These are phyloP conservation scores for Phytophthora brassicae DNA, from an alignment of 352 stramenopile species.

Conservation along the genomic window DNA sequence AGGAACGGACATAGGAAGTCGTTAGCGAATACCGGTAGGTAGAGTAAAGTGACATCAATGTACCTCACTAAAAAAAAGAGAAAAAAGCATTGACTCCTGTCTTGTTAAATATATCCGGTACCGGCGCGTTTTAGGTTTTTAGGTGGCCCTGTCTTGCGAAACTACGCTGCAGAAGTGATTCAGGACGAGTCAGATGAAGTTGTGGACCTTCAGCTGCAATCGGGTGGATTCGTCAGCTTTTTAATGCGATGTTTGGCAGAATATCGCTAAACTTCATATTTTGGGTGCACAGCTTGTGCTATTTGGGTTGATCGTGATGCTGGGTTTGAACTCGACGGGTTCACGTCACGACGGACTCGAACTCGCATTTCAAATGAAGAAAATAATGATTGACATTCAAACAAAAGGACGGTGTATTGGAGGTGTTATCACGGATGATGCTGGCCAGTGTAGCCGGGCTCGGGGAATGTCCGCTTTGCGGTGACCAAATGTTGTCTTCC, in stretches of 20 bases:
- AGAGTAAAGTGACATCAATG: too few relatives aligned
- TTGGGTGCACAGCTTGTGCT: neutral
- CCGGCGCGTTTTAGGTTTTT: too few relatives aligned
- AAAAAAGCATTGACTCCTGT: too few relatives aligned
- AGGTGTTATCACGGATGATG: slow-evolving; percentile 15
- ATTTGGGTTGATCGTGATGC: slow-evolving; percentile 5
- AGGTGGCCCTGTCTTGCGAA: too few relatives aligned
- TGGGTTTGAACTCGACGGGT: neutral
- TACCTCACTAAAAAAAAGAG: too few relatives aligned
- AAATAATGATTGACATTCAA: slow-evolving; percentile 1
- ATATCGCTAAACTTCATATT: slow-evolving; percentile 14
- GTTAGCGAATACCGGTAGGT: too few relatives aligned
- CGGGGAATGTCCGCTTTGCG: slow-evolving; percentile 12
- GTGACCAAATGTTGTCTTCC: neutral
- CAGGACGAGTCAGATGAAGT: too few relatives aligned
- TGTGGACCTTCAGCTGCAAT: too few relatives aligned
- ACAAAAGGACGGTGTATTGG: slow-evolving; percentile 10
- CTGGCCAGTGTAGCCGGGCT: slow-evolving; percentile 15
- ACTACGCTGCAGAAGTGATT: too few relatives aligned
- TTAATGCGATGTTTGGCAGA: slow-evolving; percentile 13
- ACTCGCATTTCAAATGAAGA: slow-evolving; percentile 14
- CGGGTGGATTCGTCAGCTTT: too few relatives aligned
- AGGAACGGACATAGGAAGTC: too few relatives aligned
- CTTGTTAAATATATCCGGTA: too few relatives aligned
- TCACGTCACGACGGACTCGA: slow-evolving; percentile 9